A percentile compares a stretch with the other conserved stretches of the same genome.
Conservation (phyloP, 148 eudicot species). For the Agrostemma githago region DNA sequence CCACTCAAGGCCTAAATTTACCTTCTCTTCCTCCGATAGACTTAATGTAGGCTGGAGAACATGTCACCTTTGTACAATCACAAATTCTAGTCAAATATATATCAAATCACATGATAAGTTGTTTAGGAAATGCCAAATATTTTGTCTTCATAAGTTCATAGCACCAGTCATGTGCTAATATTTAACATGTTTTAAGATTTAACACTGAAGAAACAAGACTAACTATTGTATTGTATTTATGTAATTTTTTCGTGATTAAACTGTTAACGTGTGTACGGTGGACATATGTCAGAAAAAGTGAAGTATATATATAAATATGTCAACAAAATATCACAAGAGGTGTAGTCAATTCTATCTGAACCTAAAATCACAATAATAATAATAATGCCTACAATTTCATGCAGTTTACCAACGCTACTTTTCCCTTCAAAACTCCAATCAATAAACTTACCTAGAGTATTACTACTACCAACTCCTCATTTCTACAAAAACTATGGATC, state of each 20-base stretch:
- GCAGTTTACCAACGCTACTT: slow-evolving; percentile 6
- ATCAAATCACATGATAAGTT: too few species aligned
- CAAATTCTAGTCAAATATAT: too few species aligned
- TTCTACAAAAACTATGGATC: slow-evolving; percentile 9
- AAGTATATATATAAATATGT: slow-evolving; percentile 3
- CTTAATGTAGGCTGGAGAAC: background rate
- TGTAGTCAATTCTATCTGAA: background rate
- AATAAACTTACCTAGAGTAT: slow-evolving; percentile 6
- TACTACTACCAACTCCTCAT: background rate
- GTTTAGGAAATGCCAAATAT: too few species aligned
- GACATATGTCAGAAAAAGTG: too few species aligned
- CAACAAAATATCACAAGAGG: background rate
- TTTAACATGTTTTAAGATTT: too few species aligned
- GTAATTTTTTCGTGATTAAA: too few species aligned
- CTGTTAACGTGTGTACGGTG: too few species aligned
- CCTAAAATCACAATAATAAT: too few species aligned
- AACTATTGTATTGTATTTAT: too few species aligned
- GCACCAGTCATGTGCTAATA: too few species aligned
- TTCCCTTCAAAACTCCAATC: slow-evolving; percentile 14
- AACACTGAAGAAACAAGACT: too few species aligned
- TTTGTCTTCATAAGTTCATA: too few species aligned
- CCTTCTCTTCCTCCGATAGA: background rate
- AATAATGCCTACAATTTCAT: slow-evolving; percentile 32
- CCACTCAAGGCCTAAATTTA: background rate
- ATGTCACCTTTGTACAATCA: background rate